Evolutionary conservation across 345 rosid genomes (phyloP).

Genomic region (Alliaria petiolata): DNA sequence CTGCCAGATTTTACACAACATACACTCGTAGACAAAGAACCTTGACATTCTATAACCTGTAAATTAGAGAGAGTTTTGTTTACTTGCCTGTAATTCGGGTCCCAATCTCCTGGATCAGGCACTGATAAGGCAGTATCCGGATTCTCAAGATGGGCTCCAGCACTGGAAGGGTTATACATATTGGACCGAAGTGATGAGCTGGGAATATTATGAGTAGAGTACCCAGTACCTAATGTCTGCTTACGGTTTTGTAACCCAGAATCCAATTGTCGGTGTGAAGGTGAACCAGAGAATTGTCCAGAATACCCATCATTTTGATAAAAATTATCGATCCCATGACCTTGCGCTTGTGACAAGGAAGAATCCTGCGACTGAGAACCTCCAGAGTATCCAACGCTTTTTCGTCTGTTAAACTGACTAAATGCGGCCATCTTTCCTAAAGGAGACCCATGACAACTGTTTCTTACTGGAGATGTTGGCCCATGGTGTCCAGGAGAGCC

Average conservation of each 20-base stretch:
- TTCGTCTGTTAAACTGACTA: slow-evolving; percentile 82
- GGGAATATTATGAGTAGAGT: slow-evolving; percentile 47
- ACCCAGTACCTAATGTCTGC: slow-evolving; percentile 50
- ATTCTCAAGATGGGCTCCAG: slow-evolving; percentile 47
- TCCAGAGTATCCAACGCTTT: slow-evolving; percentile 71
- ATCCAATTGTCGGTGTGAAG: slow-evolving; percentile 50
- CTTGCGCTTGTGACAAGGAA: slow-evolving; percentile 60
- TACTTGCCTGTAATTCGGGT: slow-evolving; percentile 92
- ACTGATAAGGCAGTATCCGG: slow-evolving; percentile 51
- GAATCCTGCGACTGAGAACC: slow-evolving; percentile 66
- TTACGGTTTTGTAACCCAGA: slow-evolving; percentile 47
- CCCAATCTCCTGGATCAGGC: slow-evolving; percentile 99
- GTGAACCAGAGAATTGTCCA: slow-evolving; percentile 44
- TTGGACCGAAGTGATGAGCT: slow-evolving; percentile 42
- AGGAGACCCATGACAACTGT: slow-evolving; percentile 88
- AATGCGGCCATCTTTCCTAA: slow-evolving; percentile 77
- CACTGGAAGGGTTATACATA: slow-evolving; percentile 39
- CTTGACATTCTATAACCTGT: neutral
- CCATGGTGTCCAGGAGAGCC: slow-evolving; percentile 98
- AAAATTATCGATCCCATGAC: slow-evolving; percentile 52
- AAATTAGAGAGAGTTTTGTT: neutral
- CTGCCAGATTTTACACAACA: slow-evolving; percentile 1
- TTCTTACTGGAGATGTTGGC: slow-evolving; percentile 91
- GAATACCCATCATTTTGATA: slow-evolving; percentile 58
- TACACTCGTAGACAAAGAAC: slow-evolving; percentile 4